Evolutionary conservation across 148 eudicot genomes (phyloP), one percentile per base, ranked within the genome.

Genomic region (Vaccinium vitisidaea): DNA sequence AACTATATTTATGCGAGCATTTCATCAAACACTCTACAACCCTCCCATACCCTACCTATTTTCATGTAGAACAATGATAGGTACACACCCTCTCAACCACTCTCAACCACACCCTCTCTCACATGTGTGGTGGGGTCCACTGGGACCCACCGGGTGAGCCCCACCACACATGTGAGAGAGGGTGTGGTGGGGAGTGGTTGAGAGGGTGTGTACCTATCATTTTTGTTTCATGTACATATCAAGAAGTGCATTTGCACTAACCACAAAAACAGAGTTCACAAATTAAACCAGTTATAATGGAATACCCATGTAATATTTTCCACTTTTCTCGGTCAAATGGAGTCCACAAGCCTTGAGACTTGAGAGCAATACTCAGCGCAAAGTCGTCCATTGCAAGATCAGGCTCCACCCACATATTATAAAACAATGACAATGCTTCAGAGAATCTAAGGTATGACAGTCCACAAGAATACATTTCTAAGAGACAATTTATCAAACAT

Each of bases 141-240:
- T n/a, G n/a, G n/a, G n/a, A n/a, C n/a, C n/a, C n/a, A n/a, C n/a
- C n/a, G n/a, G n/a, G n/a, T n/a, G n/a, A n/a, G n/a, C n/a, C n/a
- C n/a, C n/a, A n/a, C n/a, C n/a, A n/a, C n/a, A n/a, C n/a, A n/a
- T n/a, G n/a, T n/a, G n/a, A n/a, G n/a, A n/a, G n/a, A n/a, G n/a
- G n/a, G n/a, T n/a, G n/a, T n/a, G n/a, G n/a, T n/a, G n/a, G n/a
- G n/a, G n/a, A n/a, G n/a, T n/a, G n/a, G n/a, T n/a, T n/a, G n/a
- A n/a, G n/a, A n/a, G n/a, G n/a, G n/a, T n/a, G n/a, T n/a, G n/a
- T n/a, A n/a, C n/a, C n/a, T n/a, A n/a, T n/a, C n/a, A n/a, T n/a
- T n/a, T n/a, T n/a, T n/a, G n/a, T 85, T 96, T 93, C 76, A 89
- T 90, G 83, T 96, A 96, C 99, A 96, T 96, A 74, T 96, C 98